Evolutionary conservation across 768 basidiomycete species (phyloP), one percentile per base, ranked within the genome.

Genomic region (Termitomyces sp.): DNA sequence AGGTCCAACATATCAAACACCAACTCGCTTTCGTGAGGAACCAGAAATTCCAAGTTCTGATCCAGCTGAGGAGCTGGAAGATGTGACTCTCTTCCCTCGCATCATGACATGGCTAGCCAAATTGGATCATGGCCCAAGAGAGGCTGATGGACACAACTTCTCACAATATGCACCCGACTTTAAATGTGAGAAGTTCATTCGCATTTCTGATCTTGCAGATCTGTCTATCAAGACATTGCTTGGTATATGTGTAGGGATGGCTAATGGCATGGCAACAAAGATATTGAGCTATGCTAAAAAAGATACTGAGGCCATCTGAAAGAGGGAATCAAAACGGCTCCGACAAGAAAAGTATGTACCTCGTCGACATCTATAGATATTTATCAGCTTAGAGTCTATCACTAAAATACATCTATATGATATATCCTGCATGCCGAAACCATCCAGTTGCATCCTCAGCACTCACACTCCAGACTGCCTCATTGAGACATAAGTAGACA

Each of bases 401-500:
- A 7, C 7, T 24, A 6, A 49, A 24, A 49, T 49, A 49, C 22
- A 28, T 20, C 16, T 52, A 52, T 7, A 35, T 12, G 18, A 36
- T 38, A 39, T 52, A 44, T 55, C 22, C 40, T 46, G 38, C 28
- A 28, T 28, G 28, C 28, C 7, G 3, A 42, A 60, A 42, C 22
- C 42, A 33, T 20, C n/a, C 38, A 55, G 42, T 22, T 44, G 40
- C 51, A 33, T 60, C 59, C 13, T 38, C n/a, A 36, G 52, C 33
- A 55, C 38, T 46, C n/a, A 60, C 44, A 60, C 51, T 60, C 51
- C 48, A 60, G n/a, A 60, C 44, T 69, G 65, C 59, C 74, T 69
- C 55, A 74, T 73, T 36, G 73, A 73, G 58, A 72, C 72, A 38
- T 62, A 65, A 53, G 32, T 52, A 52, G 3, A 36, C 51, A n/a